These are phyloP conservation scores for Ustilago sp. DNA, from an alignment of 1,284 basidiomycete genomes.

Conservation along the genomic window DNA sequence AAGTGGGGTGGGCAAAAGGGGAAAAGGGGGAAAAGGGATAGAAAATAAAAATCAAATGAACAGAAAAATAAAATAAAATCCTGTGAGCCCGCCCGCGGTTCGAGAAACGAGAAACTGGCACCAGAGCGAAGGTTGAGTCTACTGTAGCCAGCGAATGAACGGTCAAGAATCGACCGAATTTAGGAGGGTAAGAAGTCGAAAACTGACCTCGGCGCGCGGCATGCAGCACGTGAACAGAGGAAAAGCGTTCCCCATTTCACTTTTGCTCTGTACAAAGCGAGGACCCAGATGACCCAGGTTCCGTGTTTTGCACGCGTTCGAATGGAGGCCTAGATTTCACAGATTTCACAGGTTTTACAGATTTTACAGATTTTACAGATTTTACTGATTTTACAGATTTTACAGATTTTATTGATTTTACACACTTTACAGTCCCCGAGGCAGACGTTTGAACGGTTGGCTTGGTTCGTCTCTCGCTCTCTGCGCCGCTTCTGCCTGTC, in stretches of 20 bases:
- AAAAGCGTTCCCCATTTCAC: not conserved
- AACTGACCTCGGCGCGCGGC: not conserved
- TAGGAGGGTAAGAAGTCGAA: conserved; percentile 10
- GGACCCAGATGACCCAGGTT: conserved; percentile 30
- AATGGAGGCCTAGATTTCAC: conserved; percentile 24
- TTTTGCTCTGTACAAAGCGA: conserved; percentile 7
- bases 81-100: not conserved
- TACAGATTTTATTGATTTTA: too few species aligned
- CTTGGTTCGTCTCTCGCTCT: not conserved
- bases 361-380: too few species aligned
- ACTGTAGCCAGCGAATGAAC: conserved; percentile 1
- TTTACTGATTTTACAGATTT: too few species aligned
- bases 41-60: not conserved
- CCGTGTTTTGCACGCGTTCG: conserved; percentile 10
- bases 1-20: conserved; percentile 11
- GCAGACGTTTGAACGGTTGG: conserved; percentile 9
- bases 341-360: too few species aligned
- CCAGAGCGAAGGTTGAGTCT: not conserved
- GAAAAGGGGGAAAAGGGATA: not conserved
- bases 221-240: not conserved
- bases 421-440: conserved; percentile 15
- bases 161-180: conserved; percentile 19
- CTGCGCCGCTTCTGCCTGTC: not conserved
- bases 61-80: conserved; percentile 5
- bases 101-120: not conserved